A percentile compares a stretch with the other conserved stretches of the same genome.
phyloP scores from a whole-genome alignment of 495 filamentous ascomycete species.

The Chaetomium fimeti region DNA sequence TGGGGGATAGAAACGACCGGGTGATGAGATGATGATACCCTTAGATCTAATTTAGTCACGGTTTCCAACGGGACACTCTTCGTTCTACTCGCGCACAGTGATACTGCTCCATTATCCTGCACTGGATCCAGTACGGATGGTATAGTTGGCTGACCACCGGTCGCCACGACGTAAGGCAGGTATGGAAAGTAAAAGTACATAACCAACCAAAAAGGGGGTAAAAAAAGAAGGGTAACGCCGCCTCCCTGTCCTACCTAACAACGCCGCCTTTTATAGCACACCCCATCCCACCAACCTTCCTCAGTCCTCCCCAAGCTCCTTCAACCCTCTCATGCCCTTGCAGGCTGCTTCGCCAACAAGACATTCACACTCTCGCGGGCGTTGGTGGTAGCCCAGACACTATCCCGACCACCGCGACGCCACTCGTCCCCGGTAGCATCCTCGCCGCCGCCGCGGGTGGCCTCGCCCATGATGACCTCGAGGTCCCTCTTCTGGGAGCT shows the following conservation, averaged over 20 bases:
- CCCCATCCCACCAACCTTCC: background rate
- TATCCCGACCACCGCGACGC: slow-evolving; percentile 51
- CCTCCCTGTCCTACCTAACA: background rate
- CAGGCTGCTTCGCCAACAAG: slow-evolving; percentile 45
- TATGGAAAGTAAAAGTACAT: background rate
- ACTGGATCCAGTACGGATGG: background rate
- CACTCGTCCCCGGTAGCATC: slow-evolving; percentile 55
- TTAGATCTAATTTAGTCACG: background rate
- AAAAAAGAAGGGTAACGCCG: background rate
- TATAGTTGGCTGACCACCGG: background rate
- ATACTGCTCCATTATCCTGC: no score
- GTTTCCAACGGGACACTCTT: background rate
- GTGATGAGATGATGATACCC: slow-evolving; percentile 9
- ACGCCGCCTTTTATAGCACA: background rate
- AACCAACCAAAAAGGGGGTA: background rate
- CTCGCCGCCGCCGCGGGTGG: slow-evolving; percentile 64
- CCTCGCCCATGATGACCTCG: slow-evolving; percentile 85
- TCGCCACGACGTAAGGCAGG: no score
- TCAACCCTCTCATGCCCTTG: background rate
- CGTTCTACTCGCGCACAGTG: background rate
- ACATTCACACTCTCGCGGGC: slow-evolving; percentile 57
- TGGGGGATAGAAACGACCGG: background rate
- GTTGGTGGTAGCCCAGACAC: slow-evolving; percentile 54
- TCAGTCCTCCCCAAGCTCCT: background rate
- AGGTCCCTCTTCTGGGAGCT: slow-evolving; percentile 85